phyloP scores from a whole-genome alignment of 2,329 filamentous ascomycete species.

The Neopestalotiopsis clavispora region DNA sequence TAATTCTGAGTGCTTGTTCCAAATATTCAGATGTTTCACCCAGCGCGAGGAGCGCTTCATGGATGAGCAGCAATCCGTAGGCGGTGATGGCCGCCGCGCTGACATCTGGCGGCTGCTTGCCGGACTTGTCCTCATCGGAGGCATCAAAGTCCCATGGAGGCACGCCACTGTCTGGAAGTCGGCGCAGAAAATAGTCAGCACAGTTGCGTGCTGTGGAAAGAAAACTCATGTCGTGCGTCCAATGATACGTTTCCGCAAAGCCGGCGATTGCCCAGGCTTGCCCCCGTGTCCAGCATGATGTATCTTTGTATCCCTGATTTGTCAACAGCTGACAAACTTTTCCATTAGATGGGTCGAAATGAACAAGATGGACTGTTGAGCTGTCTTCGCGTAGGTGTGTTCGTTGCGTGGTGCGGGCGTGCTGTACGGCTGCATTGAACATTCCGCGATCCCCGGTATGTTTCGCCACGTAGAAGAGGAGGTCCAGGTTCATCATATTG shows the following conservation, averaged over 20 bases:
- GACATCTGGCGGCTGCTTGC: conserved; percentile 38
- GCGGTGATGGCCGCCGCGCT: conserved; percentile 44
- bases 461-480: conserved; percentile 45
- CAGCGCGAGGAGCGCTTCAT: conserved; percentile 29
- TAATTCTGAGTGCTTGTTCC: conserved; percentile 30
- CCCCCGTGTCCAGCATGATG: conserved; percentile 51
- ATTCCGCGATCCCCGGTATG: conserved; percentile 37
- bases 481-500: conserved; percentile 47
- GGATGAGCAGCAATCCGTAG: conserved; percentile 44
- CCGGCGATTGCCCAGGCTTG: conserved; percentile 55
- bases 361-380: conserved; percentile 49
- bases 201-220: conserved; percentile 46
- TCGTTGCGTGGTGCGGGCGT: conserved; percentile 44
- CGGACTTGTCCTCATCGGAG: conserved; percentile 10
- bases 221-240: conserved; percentile 47
- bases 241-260: conserved; percentile 50
- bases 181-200: conserved; percentile 49
- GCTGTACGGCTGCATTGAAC: conserved; percentile 39
- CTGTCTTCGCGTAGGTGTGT: conserved; percentile 44
- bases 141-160: conserved; percentile 57
- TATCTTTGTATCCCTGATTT: conserved; percentile 50
- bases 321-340: conserved; percentile 45
- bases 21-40: conserved; percentile 33
- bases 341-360: conserved; percentile 48
- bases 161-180: conserved; percentile 42